phyloP scores from a whole-genome alignment of 352 stramenopile genomes.

The Detonula confervacea region DNA sequence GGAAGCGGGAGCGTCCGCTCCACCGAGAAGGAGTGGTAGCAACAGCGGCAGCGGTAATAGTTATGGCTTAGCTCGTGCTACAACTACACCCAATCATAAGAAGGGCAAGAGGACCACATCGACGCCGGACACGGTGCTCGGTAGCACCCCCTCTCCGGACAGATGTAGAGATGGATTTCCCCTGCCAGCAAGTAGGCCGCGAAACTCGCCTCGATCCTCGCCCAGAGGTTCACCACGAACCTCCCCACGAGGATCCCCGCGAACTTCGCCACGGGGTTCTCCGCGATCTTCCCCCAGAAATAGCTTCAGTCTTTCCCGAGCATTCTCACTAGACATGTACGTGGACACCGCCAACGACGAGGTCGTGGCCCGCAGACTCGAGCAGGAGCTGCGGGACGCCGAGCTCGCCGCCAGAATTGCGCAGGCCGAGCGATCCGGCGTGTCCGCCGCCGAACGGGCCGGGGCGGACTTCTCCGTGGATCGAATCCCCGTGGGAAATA shows the following conservation, averaged over 20 bases:
- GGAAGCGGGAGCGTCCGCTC: background rate
- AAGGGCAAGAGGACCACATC: background rate
- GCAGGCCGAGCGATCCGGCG: too few relatives aligned
- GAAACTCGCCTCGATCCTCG: background rate
- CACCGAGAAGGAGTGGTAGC: background rate
- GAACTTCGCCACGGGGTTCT: constrained; percentile 12
- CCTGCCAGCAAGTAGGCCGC: background rate
- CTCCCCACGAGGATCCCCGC: background rate
- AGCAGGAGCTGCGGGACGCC: constrained; percentile 66
- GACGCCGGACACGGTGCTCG: constrained; percentile 1
- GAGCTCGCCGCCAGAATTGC: constrained; percentile 46
- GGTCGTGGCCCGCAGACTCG: constrained; percentile 41
- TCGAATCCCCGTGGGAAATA: background rate
- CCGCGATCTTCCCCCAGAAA: constrained; percentile 2
- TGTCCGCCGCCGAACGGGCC: constrained; percentile 19
- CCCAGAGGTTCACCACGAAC: background rate
- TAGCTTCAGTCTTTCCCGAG: constrained; percentile 3
- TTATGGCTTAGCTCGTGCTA: too few relatives aligned
- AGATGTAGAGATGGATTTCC: background rate
- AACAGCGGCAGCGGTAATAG: background rate
- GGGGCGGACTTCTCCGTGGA: background rate
- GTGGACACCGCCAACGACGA: constrained; percentile 37
- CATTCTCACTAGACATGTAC: background rate
- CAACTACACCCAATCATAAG: background rate
- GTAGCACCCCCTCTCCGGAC: constrained; percentile 1